Base-by-base conservation (phyloP, 1,284 basidiomycete genomes). In the Abortiporus biennis region DNA sequence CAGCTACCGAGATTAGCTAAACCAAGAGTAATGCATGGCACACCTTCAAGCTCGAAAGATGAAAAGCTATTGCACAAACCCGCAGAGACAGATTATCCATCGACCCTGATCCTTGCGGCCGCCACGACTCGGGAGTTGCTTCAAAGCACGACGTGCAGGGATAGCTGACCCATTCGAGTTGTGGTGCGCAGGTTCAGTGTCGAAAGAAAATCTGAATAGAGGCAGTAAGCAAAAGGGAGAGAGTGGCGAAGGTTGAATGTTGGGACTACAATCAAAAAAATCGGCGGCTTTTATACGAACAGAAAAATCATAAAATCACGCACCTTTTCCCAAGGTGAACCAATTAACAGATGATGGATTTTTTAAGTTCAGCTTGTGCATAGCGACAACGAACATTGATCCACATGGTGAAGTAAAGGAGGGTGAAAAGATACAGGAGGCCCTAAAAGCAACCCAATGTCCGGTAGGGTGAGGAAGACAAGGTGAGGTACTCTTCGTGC, bases 21-120 rank as follows among this genome's bases (percentile, higher is more conserved):
- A n/a, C n/a, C n/a, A n/a, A n/a, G n/a, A n/a, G n/a, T n/a, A n/a
- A n/a, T n/a, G n/a, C n/a, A n/a, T n/a, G n/a, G n/a, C n/a, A n/a
- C n/a, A n/a, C n/a, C n/a, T n/a, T n/a, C n/a, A n/a, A n/a, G n/a
- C n/a, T n/a, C n/a, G n/a, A n/a, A n/a, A n/a, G n/a, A n/a, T n/a
- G n/a, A n/a, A n/a, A n/a, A n/a, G n/a, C n/a, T n/a, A n/a, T n/a
- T n/a, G n/a, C n/a, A n/a, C n/a, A n/a, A n/a, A n/a, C n/a, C n/a
- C n/a, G n/a, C n/a, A n/a, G n/a, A n/a, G n/a, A n/a, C n/a, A n/a
- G n/a, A n/a, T n/a, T n/a, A n/a, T n/a, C n/a, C n/a, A n/a, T 43
- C 35, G 41, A 43, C 35, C 36, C 34, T 43, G 41, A 43, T 43
- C 41, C 41, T 43, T 37, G 41, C 41, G 41, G 41, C 41, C 40